These are phyloP conservation scores for Plantago ovata DNA, from an alignment of 257 asterid species.

Conservation along the genomic window DNA sequence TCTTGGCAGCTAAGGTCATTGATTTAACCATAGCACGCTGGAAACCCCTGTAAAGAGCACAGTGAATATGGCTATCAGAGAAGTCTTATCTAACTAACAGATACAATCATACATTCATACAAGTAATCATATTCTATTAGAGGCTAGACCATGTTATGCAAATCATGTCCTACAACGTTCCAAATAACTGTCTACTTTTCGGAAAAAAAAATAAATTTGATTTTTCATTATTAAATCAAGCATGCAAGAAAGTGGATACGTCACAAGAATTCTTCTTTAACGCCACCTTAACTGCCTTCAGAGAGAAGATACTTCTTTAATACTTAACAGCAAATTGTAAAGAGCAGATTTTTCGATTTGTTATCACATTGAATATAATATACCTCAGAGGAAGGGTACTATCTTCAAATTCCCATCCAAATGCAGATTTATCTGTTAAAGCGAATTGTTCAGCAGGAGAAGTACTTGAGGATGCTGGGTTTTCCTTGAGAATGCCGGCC, in stretches of 20 bases:
- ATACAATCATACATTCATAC: no score
- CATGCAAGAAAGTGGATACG: not conserved
- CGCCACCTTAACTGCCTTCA: not conserved
- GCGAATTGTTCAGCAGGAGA: conserved; percentile 23
- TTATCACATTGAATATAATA: not conserved
- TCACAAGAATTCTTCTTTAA: not conserved
- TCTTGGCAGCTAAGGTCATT: conserved; percentile 82
- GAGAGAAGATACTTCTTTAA: not conserved
- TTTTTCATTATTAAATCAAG: not conserved
- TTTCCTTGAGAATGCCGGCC: conserved; percentile 42
- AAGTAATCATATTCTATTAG: not conserved
- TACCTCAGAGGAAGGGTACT: conserved; percentile 65
- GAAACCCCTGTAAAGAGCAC: conserved; percentile 63
- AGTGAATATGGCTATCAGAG: not conserved
- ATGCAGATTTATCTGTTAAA: conserved; percentile 28
- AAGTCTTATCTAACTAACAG: conserved; percentile 3
- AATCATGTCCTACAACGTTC: not conserved
- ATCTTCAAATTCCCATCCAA: conserved; percentile 53
- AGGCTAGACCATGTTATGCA: not conserved
- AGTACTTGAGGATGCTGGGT: conserved; percentile 20
- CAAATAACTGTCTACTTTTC: not conserved
- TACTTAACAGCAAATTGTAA: not conserved
- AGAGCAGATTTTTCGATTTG: not conserved
- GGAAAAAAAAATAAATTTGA: not conserved
- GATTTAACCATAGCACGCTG: conserved; percentile 96